Percentiles rank a stretch among this genome's conserved stretches.
phyloP scores from a whole-genome alignment of 2,329 filamentous ascomycete genomes.

The Myriosclerotinia duriaeana region DNA sequence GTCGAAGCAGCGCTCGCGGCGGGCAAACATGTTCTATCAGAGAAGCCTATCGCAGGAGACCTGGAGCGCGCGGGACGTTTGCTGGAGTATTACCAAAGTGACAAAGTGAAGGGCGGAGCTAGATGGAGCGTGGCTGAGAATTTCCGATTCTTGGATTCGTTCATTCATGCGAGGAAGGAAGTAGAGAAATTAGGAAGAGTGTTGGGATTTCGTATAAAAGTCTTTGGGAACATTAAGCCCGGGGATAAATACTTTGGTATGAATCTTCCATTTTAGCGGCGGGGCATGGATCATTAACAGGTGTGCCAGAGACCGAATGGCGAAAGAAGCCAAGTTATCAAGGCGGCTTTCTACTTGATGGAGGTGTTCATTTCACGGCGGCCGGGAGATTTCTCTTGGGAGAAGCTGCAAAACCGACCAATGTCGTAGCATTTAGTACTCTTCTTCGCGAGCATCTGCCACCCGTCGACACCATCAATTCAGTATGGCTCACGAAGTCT shows the following conservation, averaged over 20 bases:
- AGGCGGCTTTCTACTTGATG: conserved; percentile 75
- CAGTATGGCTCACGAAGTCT: conserved; percentile 39
- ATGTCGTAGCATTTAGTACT: conserved; percentile 36
- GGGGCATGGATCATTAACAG: conserved; percentile 5
- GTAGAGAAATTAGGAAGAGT: conserved; percentile 54
- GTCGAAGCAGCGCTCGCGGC: conserved; percentile 51
- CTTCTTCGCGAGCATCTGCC: conserved; percentile 38
- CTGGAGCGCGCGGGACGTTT: conserved; percentile 50
- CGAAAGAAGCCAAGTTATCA: conserved; percentile 69
- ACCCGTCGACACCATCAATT: conserved; percentile 40
- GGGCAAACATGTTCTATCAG: conserved; percentile 55
- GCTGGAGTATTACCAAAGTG: conserved; percentile 47
- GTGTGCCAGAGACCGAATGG: conserved; percentile 52
- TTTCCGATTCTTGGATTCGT: conserved; percentile 62
- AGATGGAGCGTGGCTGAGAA: conserved; percentile 70
- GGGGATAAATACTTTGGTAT: conserved; percentile 48
- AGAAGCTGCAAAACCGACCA: conserved; percentile 33
- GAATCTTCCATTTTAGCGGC: not conserved
- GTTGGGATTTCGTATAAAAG: conserved; percentile 52
- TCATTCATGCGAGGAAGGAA: conserved; percentile 51
- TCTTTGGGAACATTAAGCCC: conserved; percentile 45
- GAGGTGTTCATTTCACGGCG: conserved; percentile 71
- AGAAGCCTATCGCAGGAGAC: conserved; percentile 55
- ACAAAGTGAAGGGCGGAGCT: conserved; percentile 41
- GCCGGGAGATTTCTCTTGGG: conserved; percentile 59